Base-by-base conservation (phyloP, 352 stramenopile species). In the Hyaloperonospora arabidopsidis region DNA sequence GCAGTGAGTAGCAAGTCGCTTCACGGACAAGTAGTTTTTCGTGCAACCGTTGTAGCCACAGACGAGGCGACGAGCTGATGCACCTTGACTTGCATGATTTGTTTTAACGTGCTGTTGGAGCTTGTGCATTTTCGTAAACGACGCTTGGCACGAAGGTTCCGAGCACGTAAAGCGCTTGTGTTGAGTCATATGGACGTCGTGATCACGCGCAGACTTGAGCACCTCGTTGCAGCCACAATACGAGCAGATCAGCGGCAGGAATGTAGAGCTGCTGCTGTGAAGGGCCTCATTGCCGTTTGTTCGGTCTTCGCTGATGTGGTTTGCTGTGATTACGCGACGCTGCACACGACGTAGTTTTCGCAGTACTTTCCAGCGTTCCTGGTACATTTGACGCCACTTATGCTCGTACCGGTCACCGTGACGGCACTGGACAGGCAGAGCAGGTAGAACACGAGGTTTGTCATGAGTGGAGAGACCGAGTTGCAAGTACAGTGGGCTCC, bases 11-110 rank as follows among this genome's bases (percentile, higher is more conserved):
- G 57, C 55, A 2, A 80, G 51, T 4, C 70, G 28, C 52, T 72
- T 78, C 17, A 56, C 38, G 1, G 70, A 75, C 10, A 45, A 47
- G 61, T 83, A 83, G 6, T n/a, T 73, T 63, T 74, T 74, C 10
- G 36, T 54, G 34, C 73, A 83, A 3, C 55, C 59, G 15, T 56
- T 23, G 23, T 55, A 57, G 15, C 55, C 55, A 23, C 73, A 83
- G 12, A 39, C 23, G 7, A 83, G 23, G 17, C 53, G 44, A 15
- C 38, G 2, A 10, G 15, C 4, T 32, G 25, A 8, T 32, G 25
- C 25, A 32, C 25, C 8, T 32, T 4, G 8, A 32, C 25, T 32
- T 32, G 25, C 11, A 46, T 23, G 18, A 2, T 57, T 47, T 10
- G 60, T 19, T 11, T 41, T 63, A 13, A 61, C 41, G 49, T 84